Conservation (phyloP, 106 monocot genomes). For the Dendrobium nobile region DNA sequence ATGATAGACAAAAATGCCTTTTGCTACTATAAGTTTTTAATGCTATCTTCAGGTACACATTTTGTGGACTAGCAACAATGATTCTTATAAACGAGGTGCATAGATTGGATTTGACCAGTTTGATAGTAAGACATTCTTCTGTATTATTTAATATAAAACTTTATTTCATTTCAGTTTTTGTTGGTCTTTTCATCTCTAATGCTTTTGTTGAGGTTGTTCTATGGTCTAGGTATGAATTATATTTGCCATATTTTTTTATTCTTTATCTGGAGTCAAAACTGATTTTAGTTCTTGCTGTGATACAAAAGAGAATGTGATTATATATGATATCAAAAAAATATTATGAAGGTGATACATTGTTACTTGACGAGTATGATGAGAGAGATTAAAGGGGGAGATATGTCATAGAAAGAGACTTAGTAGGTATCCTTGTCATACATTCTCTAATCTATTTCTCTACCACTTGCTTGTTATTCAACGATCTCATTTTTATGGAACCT, state of each 20-base stretch:
- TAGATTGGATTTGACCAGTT: conserved; percentile 61
- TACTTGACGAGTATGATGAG: too few relatives aligned
- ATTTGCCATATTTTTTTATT: not conserved
- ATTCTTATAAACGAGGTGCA: conserved; percentile 84
- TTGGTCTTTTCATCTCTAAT: not conserved
- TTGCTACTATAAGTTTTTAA: not conserved
- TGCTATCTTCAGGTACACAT: conserved; percentile 74
- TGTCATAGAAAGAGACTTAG: too few relatives aligned
- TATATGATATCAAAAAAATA: too few relatives aligned
- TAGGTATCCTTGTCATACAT: too few relatives aligned
- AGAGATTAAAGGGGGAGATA: too few relatives aligned
- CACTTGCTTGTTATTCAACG: too few relatives aligned
- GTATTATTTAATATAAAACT: not conserved
- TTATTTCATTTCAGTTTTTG: not conserved
- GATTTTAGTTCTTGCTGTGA: not conserved
- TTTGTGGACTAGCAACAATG: conserved; percentile 94
- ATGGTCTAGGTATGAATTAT: not conserved
- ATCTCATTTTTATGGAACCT: too few relatives aligned
- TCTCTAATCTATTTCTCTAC: too few relatives aligned
- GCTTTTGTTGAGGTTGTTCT: not conserved
- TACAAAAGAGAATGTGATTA: not conserved
- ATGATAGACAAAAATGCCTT: not conserved
- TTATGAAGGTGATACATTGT: too few relatives aligned
- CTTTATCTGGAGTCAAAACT: not conserved
- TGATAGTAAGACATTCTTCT: conserved; percentile 65